Evolutionary conservation across 805 yeast genomes (phyloP), one percentile per base, ranked within the genome.

Genomic region (Cyberlindnera sargentensis): DNA sequence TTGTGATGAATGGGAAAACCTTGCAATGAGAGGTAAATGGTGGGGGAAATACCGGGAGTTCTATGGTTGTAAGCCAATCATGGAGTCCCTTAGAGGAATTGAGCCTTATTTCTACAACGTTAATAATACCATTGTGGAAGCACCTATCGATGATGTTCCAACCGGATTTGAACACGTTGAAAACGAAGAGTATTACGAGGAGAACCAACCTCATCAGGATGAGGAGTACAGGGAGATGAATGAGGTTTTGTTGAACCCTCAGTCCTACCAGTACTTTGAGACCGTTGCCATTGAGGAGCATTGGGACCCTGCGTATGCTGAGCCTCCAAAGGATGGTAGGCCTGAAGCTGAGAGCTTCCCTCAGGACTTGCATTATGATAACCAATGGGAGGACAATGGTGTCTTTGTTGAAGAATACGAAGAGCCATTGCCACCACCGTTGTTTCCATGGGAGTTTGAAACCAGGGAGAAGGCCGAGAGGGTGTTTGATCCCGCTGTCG

Each of bases 291-390:
- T 47, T 3, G 39, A 40, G n/a, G 29, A 9, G 15, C 10, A 23
- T 2, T 74, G 79, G 79, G 68, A 73, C 43, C 71, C 78, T 6
- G 60, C 73, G 2, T 50, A 41, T 9, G 67, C 63, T 37, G 63
- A 66, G 7, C 78, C 78, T 8, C 78, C 78, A 24, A 53, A 49
- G 34, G 44, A 51, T 33, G 58, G 61, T 8, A 43, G 31, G 28
- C 58, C 64, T 23, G 59, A 60, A 38, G 63, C 62, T 25, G 51
- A 50, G 2, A 15, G 38, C 9, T 52, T 61, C 48, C 57, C 58
- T 6, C 31, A 45, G 4, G 50, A 51, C 25, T 26, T 50, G 9
- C 47, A 50, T 31, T 49, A 37, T 25, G 27, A 36, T 25, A 46
- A 42, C 8, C 37, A 32, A 3, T 26, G 33, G 7, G 43, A 36